These are phyloP conservation scores for Tetrahymena borealis DNA, from an alignment of 73 alveolate genomes.

Conservation along the genomic window DNA sequence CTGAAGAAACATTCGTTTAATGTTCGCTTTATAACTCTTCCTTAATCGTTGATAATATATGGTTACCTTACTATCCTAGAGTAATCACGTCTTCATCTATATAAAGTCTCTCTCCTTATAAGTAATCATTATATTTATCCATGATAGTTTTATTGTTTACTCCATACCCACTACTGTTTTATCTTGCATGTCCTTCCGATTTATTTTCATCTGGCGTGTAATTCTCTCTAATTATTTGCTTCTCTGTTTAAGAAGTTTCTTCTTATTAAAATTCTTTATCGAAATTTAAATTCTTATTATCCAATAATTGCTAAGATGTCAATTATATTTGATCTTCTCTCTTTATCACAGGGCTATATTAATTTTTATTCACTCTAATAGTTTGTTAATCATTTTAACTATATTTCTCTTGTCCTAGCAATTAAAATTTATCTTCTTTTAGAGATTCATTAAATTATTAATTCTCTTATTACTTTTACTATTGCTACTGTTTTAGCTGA, in stretches of 20 bases:
- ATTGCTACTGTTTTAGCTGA: too few species aligned
- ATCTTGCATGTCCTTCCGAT: too few species aligned
- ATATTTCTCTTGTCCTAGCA: neutral
- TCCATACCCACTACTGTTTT: too few species aligned
- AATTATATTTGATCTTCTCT: neutral
- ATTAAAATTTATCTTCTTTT: neutral
- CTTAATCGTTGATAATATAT: neutral
- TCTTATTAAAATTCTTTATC: neutral
- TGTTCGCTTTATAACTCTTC: neutral
- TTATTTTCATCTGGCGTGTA: too few species aligned
- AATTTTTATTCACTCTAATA: neutral
- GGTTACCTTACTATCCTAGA: neutral
- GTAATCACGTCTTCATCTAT: neutral
- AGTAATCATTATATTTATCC: neutral
- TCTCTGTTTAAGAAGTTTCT: neutral
- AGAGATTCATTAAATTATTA: neutral
- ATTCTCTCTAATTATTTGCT: too few species aligned
- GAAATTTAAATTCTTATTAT: neutral
- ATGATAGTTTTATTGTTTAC: neutral
- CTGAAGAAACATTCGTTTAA: neutral
- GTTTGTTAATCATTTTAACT: neutral
- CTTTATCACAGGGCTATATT: neutral
- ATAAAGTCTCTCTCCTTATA: neutral
- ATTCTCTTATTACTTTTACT: neutral
- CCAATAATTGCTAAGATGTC: neutral